These are phyloP conservation scores for Sporothrix brunneoviolacea DNA, from an alignment of 2,329 filamentous ascomycete genomes.

Conservation along the genomic window DNA sequence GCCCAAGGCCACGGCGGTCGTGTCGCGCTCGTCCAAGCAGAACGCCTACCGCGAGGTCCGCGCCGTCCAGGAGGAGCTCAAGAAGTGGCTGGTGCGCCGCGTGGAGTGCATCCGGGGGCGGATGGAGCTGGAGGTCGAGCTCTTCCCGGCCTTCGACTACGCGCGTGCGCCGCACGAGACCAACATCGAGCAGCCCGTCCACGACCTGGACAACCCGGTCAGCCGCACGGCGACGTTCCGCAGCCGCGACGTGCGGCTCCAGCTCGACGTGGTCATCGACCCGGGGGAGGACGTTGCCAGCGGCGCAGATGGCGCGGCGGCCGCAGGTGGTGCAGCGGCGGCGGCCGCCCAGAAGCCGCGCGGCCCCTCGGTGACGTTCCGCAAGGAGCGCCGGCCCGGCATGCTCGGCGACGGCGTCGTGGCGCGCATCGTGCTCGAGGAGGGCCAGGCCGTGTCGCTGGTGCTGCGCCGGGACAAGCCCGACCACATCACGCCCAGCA, in stretches of 20 bases:
- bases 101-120: slow-evolving; percentile 66
- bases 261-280: slow-evolving; percentile 62
- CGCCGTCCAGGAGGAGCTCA: slow-evolving; percentile 54
- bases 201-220: slow-evolving; percentile 29
- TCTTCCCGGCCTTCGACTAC: slow-evolving; percentile 69
- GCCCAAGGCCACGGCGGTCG: slow-evolving; percentile 51
- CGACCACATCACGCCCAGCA: slow-evolving; percentile 49
- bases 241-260: slow-evolving; percentile 51
- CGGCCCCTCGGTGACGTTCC: slow-evolving; percentile 50
- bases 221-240: slow-evolving; percentile 60
- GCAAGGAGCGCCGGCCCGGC: slow-evolving; percentile 42
- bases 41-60: slow-evolving; percentile 48
- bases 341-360: slow-evolving; percentile 26
- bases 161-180: slow-evolving; percentile 56
- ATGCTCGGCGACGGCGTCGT: slow-evolving; percentile 58
- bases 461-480: slow-evolving; percentile 57
- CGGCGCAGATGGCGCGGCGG: no score
- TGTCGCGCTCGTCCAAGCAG: slow-evolving; percentile 40
- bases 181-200: slow-evolving; percentile 41
- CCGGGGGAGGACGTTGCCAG: no score
- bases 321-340: neutral
- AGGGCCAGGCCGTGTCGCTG: slow-evolving; percentile 64
- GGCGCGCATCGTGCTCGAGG: slow-evolving; percentile 51
- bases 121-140: slow-evolving; percentile 59
- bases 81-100: slow-evolving; percentile 63